Evolutionary conservation across 1,139 yeast genomes (phyloP).

Genomic region (Candida freyschussii): DNA sequence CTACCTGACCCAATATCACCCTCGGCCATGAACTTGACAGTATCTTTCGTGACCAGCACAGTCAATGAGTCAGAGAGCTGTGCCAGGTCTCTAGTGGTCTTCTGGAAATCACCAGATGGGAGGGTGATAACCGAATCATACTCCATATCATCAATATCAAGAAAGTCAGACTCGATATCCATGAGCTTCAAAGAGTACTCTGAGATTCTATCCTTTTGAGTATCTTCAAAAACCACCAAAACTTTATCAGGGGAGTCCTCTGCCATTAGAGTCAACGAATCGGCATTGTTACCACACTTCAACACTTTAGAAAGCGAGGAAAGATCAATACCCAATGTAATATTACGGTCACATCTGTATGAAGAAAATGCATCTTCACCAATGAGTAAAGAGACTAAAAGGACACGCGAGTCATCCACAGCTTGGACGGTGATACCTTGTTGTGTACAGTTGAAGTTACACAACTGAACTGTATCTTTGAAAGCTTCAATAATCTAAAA

Average conservation of each 20-base stretch:
- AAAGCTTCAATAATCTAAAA: conserved; percentile 74
- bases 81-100: conserved; percentile 83
- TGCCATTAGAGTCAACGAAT: conserved; percentile 81
- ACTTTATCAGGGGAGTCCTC: conserved; percentile 88
- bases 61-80: conserved; percentile 84
- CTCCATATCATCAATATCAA: conserved; percentile 91
- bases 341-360: conserved; percentile 92
- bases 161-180: conserved; percentile 95
- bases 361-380: conserved; percentile 89
- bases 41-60: conserved; percentile 84
- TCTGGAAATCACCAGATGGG: conserved; percentile 87
- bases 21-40: conserved; percentile 83
- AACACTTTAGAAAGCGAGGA: conserved; percentile 82
- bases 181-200: conserved; percentile 89
- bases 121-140: conserved; percentile 81
- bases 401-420: conserved; percentile 94
- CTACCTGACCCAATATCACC: conserved; percentile 93
- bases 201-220: conserved; percentile 83
- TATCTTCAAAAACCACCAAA: conserved; percentile 82
- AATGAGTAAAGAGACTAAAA: conserved; percentile 81
- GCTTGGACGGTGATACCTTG: conserved; percentile 96
- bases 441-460: conserved; percentile 95
- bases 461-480: conserved; percentile 87
- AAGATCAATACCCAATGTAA: conserved; percentile 88
- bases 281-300: conserved; percentile 88